A percentile compares a stretch with the other conserved stretches of the same genome.
Conservation (phyloP, 768 basidiomycete genomes). For the Pulveroboletus sp. region DNA sequence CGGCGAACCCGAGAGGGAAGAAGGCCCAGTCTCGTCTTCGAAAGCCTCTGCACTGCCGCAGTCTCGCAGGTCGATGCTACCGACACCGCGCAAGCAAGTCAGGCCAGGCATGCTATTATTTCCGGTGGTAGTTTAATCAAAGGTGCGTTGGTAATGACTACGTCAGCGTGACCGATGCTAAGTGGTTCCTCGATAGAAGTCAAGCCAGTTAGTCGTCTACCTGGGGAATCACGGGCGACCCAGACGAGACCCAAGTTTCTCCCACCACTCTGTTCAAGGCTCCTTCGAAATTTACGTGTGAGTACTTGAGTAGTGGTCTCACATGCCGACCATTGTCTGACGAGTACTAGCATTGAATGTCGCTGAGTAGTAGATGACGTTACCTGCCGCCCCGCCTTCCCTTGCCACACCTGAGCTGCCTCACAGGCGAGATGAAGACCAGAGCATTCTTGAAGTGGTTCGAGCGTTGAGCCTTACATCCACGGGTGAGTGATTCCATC, state of each 20-base stretch:
- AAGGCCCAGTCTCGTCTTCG: slow-evolving; percentile 4
- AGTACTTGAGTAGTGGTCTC: background rate
- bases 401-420: slow-evolving; percentile 10
- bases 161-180: background rate
- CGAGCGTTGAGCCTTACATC: background rate
- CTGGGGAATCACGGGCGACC: slow-evolving; percentile 10
- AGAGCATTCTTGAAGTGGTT: background rate
- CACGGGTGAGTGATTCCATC: slow-evolving; percentile 8
- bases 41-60: background rate
- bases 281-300: slow-evolving; percentile 5
- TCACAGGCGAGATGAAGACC: slow-evolving; percentile 10
- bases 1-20: slow-evolving; percentile 4
- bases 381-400: slow-evolving; percentile 9
- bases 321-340: slow-evolving; percentile 8
- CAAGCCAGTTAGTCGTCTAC: slow-evolving; percentile 5
- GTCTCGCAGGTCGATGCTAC: slow-evolving; percentile 13
- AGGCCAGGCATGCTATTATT: background rate
- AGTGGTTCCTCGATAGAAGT: slow-evolving; percentile 8
- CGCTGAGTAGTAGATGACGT: background rate
- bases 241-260: background rate
- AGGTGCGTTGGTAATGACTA: background rate
- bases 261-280: background rate
- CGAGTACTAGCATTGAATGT: background rate
- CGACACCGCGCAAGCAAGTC: slow-evolving; percentile 4
- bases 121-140: background rate